Evolutionary conservation across 2,329 filamentous ascomycete genomes (phyloP), one percentile per base, ranked within the genome.

Genomic region (Aspergillus sp.): DNA sequence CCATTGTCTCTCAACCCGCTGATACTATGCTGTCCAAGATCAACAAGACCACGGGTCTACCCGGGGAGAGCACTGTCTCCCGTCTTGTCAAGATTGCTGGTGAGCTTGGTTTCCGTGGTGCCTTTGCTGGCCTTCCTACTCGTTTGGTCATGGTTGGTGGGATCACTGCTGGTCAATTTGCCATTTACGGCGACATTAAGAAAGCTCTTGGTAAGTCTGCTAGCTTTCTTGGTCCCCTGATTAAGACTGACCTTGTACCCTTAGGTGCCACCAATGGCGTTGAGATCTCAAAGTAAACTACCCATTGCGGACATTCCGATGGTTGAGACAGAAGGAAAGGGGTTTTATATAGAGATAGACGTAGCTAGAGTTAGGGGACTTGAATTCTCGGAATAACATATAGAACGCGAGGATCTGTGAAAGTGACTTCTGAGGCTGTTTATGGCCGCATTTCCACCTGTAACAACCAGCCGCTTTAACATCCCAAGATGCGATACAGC

Each of bases 21-120:
- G 86, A 91, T 69, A 90, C 86, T 65, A 91, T 91, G 86, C 81
- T 91, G 54, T 85, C 80, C 73, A 89, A 88, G 80, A 89, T 90
- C 77, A 90, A 90, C 83, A 90, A 89, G 83, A 86, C 83, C 73
- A 82, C 88, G 79, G 86, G 85, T 72, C 75, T 81, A 47, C 86
- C 86, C 53, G 86, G 86, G 75, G 85, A 91, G 75, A 81, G 86
- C 63, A 90, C 85, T 60, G 80, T 78, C 64, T 77, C 74, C 69
- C 82, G 86, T 69, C 72, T 91, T 65, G 77, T 89, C 77, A 89
- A 89, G 82, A 90, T 91, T 60, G 85, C 73, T 60, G 83, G 81
- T 73, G 85, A 90, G 73, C 83, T 91, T 61, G 86, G 86, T 64
- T 48, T 90, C 66, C 77, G 75, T 57, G 86, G 86, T 55, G 84